Base-by-base conservation (phyloP, 1,139 yeast genomes). In the Kodamaea sp. region DNA sequence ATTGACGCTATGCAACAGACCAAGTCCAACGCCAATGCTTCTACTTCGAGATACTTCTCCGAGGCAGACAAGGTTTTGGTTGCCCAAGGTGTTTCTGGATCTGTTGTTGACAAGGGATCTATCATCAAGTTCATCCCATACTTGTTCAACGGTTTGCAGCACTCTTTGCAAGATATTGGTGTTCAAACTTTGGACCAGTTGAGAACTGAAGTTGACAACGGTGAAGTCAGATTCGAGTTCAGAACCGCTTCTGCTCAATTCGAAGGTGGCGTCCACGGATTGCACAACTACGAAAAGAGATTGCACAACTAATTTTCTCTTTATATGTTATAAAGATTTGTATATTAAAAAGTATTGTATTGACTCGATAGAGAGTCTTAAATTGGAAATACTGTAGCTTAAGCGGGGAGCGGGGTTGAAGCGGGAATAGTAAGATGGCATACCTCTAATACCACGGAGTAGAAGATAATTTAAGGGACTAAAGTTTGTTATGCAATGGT, bases 1-100 rank as follows among this genome's bases (percentile, higher is more conserved):
- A 83, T 92, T 55, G 99, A 90, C 63, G 99, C 99, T 48, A 90
- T 90, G 97, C 94, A 92, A 76, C 85, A 88, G 73, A 87, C 96
- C 42, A 73, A 76, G 48, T 76, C 75, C 57, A 82, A 80, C 63
- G 96, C 95, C 51, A 94, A 92, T 59, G 98, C 98, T 42, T 92
- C 98, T 31, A 87, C 98, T 44, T 89, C 97, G 32, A 86, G 99
- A 73, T 92, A 92, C 75, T 92, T 92, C 68, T 88, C 97, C 40
- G 98, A 92, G 73, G 70, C 88, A 47, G 99, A 92, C 66, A 76
- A 85, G 58, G 97, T 92, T 47, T 78, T 92, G 50, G 98, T 92
- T 51, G 99, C 99, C 37, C 99, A 92, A 74, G 99, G 99, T 78
- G 99, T 92, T 50, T 77, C 95, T 47, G 99, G 99, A 55, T 76